phyloP scores from a whole-genome alignment of 305 asterid species.

The Salvia sclarea region DNA sequence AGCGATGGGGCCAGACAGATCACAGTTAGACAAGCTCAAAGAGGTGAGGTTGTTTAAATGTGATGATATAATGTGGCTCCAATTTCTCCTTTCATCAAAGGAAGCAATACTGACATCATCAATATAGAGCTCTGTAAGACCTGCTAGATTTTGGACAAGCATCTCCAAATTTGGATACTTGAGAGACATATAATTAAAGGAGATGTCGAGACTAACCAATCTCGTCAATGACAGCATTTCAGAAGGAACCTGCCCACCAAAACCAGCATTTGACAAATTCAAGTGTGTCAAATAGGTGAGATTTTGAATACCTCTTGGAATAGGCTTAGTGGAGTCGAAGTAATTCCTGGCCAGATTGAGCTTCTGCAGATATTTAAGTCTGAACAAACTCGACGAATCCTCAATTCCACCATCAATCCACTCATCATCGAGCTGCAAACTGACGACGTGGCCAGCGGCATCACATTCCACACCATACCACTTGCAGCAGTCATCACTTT shows the following conservation, averaged over 20 bases:
- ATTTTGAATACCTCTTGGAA: no score
- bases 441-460: no score
- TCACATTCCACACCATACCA: conserved; percentile 56
- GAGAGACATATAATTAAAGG: not conserved
- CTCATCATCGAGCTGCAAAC: conserved; percentile 39
- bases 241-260: conserved; percentile 41
- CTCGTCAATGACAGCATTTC: conserved; percentile 34
- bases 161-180: conserved; percentile 38
- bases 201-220: conserved; percentile 49
- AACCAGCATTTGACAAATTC: conserved; percentile 45
- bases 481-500: conserved; percentile 37
- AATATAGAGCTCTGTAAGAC: conserved; percentile 45
- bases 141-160: no score
- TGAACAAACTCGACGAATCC: conserved; percentile 34
- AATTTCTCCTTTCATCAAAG: conserved; percentile 25
- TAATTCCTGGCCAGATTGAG: conserved; percentile 48
- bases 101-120: conserved; percentile 47
- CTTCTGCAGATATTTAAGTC: conserved; percentile 37
- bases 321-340: conserved; percentile 17
- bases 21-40: conserved; percentile 42
- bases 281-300: conserved; percentile 22
- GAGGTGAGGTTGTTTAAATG: conserved; percentile 37
- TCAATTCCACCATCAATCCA: conserved; percentile 23
- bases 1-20: conserved; percentile 42
- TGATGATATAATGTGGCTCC: conserved; percentile 42